Percentiles rank a stretch among this genome's conserved stretches.
phyloP scores from a whole-genome alignment of 805 yeast genomes.

The Candida tallmaniae region DNA sequence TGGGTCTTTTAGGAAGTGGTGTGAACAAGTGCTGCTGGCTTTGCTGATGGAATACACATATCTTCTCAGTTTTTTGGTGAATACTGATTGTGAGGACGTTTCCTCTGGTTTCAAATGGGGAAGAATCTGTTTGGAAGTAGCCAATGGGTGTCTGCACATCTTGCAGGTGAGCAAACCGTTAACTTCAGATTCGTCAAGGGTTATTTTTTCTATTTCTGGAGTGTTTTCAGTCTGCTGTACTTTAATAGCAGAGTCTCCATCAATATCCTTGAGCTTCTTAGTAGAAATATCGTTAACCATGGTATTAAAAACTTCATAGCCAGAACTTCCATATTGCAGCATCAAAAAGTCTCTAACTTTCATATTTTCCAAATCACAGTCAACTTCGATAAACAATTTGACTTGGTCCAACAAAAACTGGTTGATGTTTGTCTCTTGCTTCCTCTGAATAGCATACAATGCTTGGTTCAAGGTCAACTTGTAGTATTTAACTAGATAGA shows the following conservation, averaged over 20 bases:
- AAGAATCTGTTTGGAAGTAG: slow-evolving; percentile 57
- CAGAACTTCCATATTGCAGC: slow-evolving; percentile 29
- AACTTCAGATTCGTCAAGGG: not conserved
- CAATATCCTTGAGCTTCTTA: not conserved
- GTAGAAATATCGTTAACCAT: no score
- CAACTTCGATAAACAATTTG: slow-evolving; percentile 47
- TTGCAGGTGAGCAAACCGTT: slow-evolving; percentile 46
- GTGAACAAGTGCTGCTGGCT: slow-evolving; percentile 68
- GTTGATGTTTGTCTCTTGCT: slow-evolving; percentile 56
- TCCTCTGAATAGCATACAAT: slow-evolving; percentile 68
- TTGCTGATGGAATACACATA: slow-evolving; percentile 54
- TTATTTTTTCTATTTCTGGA: slow-evolving; percentile 1
- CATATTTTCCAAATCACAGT: slow-evolving; percentile 19
- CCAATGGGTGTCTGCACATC: slow-evolving; percentile 71
- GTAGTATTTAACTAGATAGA: slow-evolving; percentile 50
- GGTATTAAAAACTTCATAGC: slow-evolving; percentile 5
- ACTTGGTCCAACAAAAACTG: slow-evolving; percentile 71
- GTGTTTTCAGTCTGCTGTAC: not conserved
- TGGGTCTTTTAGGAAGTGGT: slow-evolving; percentile 77
- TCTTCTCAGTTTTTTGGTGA: slow-evolving; percentile 59
- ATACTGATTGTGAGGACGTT: slow-evolving; percentile 61
- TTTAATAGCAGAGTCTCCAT: not conserved
- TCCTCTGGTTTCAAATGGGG: slow-evolving; percentile 64
- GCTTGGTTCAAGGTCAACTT: slow-evolving; percentile 58
- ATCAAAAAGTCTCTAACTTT: slow-evolving; percentile 24